A percentile compares a stretch with the other conserved stretches of the same genome.
phyloP scores from a whole-genome alignment of 352 stramenopile species.

The Globisporangium alternatum region DNA sequence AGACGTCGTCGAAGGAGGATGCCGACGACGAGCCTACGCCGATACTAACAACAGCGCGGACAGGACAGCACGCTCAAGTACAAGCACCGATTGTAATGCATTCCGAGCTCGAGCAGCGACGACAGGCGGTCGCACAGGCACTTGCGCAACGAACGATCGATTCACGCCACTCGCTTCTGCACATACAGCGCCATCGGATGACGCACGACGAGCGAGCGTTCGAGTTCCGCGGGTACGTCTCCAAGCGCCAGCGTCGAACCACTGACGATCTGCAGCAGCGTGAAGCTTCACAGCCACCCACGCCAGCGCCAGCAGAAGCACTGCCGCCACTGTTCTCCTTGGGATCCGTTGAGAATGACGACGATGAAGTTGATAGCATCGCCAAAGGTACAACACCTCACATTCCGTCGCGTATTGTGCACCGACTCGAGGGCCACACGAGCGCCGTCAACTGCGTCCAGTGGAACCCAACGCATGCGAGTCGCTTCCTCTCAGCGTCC shows the following conservation, averaged over 20 bases:
- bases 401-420: neutral
- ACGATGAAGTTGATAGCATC: neutral
- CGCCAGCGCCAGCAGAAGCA: neutral
- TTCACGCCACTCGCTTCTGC: neutral
- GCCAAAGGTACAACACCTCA: neutral
- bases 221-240: constrained; percentile 29
- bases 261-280: neutral
- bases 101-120: neutral
- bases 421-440: constrained; percentile 27
- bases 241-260: constrained; percentile 23
- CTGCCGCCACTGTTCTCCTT: constrained; percentile 3
- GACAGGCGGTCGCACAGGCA: neutral
- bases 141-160: neutral
- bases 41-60: neutral
- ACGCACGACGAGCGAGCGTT: constrained; percentile 23
- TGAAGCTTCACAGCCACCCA: neutral
- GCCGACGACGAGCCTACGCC: too few relatives aligned
- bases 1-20: too few relatives aligned
- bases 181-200: constrained; percentile 7
- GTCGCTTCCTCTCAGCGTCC: constrained; percentile 53
- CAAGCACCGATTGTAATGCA: neutral
- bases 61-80: neutral
- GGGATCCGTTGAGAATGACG: neutral
- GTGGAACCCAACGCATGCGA: constrained; percentile 35
- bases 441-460: constrained; percentile 31